Conservation (phyloP, 2,329 filamentous ascomycete genomes). For the Colletotrichum theobromicola region DNA sequence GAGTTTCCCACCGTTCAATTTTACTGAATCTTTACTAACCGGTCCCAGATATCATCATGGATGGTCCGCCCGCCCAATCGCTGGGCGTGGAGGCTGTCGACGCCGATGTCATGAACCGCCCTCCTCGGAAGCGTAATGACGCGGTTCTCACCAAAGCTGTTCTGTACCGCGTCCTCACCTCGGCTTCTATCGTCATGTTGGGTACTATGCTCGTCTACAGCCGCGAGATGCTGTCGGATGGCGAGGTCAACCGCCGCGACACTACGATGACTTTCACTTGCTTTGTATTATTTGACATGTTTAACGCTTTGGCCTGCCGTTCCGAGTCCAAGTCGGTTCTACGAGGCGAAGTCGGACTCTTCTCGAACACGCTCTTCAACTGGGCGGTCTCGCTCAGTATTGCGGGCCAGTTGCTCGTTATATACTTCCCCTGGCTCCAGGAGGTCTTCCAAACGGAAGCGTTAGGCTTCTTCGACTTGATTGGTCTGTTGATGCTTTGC, state of each 20-base stretch:
- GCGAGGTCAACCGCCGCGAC: constrained; percentile 86
- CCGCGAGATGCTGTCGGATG: constrained; percentile 86
- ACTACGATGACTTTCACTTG: constrained; percentile 99
- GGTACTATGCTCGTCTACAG: constrained; percentile 93
- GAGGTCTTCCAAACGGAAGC: constrained; percentile 96
- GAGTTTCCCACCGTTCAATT: constrained; percentile 44
- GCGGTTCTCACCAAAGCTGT: constrained; percentile 88
- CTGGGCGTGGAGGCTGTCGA: constrained; percentile 95
- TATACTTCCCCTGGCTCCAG: constrained; percentile 94
- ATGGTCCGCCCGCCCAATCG: constrained; percentile 95
- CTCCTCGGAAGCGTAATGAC: constrained; percentile 82
- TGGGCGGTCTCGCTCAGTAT: constrained; percentile 89
- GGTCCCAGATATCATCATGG: constrained; percentile 92
- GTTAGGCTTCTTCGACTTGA: constrained; percentile 74
- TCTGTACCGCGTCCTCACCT: constrained; percentile 84
- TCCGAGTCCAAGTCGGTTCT: constrained; percentile 90
- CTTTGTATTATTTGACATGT: constrained; percentile 99
- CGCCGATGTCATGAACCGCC: constrained; percentile 89
- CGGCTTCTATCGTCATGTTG: constrained; percentile 86
- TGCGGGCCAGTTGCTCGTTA: constrained; percentile 85
- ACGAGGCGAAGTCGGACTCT: constrained; percentile 81
- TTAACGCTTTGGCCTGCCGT: constrained; percentile 93
- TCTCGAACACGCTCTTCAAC: constrained; percentile 93
- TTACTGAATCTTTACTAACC: constrained; percentile 18
- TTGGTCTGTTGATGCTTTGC: constrained; percentile 75